These are phyloP conservation scores for Antrodiella citrinella DNA, from an alignment of 768 basidiomycete genomes.

Conservation along the genomic window DNA sequence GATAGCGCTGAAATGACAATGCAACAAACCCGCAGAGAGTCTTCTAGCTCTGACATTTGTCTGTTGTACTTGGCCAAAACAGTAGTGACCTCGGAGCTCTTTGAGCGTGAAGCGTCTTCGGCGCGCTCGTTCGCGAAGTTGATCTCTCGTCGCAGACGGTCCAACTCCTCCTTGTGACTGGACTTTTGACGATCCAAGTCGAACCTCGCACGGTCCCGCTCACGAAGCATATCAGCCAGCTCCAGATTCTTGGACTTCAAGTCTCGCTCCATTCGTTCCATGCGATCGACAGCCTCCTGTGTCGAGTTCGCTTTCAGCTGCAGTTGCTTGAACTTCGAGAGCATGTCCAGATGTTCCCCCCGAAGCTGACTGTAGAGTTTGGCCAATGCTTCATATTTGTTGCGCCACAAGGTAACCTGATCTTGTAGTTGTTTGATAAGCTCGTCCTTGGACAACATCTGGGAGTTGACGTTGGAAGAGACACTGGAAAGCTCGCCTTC, in stretches of 20 bases:
- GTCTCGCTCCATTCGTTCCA: constrained; percentile 99
- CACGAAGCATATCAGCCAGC: constrained; percentile 97
- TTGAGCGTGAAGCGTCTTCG: constrained; percentile 84
- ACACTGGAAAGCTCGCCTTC: constrained; percentile 82
- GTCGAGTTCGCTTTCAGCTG: constrained; percentile 98
- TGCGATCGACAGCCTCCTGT: constrained; percentile 94
- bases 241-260: constrained; percentile 98
- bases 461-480: constrained; percentile 69
- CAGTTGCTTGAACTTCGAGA: constrained; percentile 94
- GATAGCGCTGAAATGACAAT: background rate
- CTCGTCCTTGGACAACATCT: constrained; percentile 89
- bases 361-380: constrained; percentile 98
- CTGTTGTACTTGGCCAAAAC: constrained; percentile 92
- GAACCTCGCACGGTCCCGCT: constrained; percentile 92
- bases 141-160: constrained; percentile 86
- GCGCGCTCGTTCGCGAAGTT: constrained; percentile 97
- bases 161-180: constrained; percentile 91
- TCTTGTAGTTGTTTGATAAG: constrained; percentile 93
- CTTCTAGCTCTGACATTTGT: constrained; percentile 93
- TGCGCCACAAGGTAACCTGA: constrained; percentile 94
- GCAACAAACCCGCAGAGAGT: constrained; percentile 72
- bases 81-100: constrained; percentile 85
- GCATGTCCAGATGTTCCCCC: constrained; percentile 94
- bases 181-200: constrained; percentile 92
- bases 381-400: constrained; percentile 97